Percentiles rank a stretch among this genome's conserved stretches.
Conservation (phyloP, 2,329 filamentous ascomycete species). For the Trichophyton simii region DNA sequence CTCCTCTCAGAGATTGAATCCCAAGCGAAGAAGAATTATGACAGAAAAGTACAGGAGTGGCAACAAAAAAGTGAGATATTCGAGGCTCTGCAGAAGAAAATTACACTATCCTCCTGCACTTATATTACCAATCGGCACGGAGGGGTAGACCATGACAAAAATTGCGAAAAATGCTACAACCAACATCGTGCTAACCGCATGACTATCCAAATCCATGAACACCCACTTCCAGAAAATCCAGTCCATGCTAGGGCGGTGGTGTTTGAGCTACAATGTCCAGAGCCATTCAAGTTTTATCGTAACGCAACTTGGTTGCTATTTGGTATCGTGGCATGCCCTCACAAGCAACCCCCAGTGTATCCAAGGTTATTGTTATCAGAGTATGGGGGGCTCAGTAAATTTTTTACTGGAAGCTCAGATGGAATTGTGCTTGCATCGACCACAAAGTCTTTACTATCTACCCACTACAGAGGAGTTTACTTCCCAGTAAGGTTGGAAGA, state of each 20-base stretch:
- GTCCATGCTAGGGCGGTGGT: slow-evolving; percentile 33
- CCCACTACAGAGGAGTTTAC: slow-evolving; percentile 36
- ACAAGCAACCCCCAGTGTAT: background rate
- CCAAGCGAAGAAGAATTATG: slow-evolving; percentile 18
- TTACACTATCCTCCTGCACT: slow-evolving; percentile 23
- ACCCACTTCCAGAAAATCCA: slow-evolving; percentile 33
- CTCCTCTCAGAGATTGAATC: slow-evolving; percentile 27
- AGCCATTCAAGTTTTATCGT: slow-evolving; percentile 38
- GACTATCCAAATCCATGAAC: slow-evolving; percentile 38
- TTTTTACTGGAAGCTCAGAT: slow-evolving; percentile 10
- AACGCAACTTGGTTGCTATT: slow-evolving; percentile 38
- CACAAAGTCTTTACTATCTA: slow-evolving; percentile 36
- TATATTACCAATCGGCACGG: slow-evolving; percentile 14
- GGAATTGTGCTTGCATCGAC: slow-evolving; percentile 33
- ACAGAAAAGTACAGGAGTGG: slow-evolving; percentile 32
- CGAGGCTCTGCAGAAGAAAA: slow-evolving; percentile 26
- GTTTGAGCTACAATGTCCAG: slow-evolving; percentile 41
- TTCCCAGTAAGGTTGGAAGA: slow-evolving; percentile 33
- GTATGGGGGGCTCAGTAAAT: slow-evolving; percentile 24
- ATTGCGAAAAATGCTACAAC: slow-evolving; percentile 37
- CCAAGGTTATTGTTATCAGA: slow-evolving; percentile 21
- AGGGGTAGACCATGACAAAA: slow-evolving; percentile 21
- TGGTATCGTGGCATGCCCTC: background rate
- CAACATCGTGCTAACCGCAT: slow-evolving; percentile 27
- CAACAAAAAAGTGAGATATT: slow-evolving; percentile 23